These are phyloP conservation scores for Globisporangium polare DNA, from an alignment of 352 stramenopile species.

Conservation along the genomic window DNA sequence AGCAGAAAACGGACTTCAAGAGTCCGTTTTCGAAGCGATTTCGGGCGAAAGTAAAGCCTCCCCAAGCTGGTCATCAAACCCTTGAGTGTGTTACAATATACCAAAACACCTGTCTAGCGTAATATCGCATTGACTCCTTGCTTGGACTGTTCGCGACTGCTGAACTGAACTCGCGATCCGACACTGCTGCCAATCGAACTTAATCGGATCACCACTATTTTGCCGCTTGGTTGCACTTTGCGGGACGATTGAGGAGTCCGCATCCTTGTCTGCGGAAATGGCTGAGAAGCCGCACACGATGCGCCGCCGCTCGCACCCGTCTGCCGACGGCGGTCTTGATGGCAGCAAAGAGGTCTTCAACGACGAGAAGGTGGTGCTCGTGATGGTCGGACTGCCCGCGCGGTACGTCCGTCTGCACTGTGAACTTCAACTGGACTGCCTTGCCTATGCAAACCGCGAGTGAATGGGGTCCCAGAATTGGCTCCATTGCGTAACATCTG, in stretches of 20 bases:
- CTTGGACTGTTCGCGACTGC: too few relatives aligned
- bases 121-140: too few relatives aligned
- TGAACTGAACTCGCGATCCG: too few relatives aligned
- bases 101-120: too few relatives aligned
- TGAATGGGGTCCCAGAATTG: neutral
- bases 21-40: too few relatives aligned
- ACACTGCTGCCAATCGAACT: neutral
- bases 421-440: slow-evolving; percentile 1
- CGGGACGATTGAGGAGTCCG: neutral
- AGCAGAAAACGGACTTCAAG: too few relatives aligned
- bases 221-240: neutral
- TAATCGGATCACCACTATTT: neutral
- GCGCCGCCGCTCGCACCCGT: slow-evolving; percentile 1
- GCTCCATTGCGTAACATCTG: neutral
- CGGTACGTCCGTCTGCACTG: slow-evolving; percentile 20
- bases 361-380: slow-evolving; percentile 87
- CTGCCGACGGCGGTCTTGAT: neutral
- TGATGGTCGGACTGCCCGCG: slow-evolving; percentile 89
- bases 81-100: too few relatives aligned
- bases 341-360: slow-evolving; percentile 40
- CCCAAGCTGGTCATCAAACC: too few relatives aligned
- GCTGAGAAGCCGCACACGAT: neutral
- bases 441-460: neutral
- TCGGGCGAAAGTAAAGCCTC: too few relatives aligned
- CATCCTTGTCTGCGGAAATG: neutral